phyloP scores from a whole-genome alignment of 768 basidiomycete genomes.

The Trametes cingulata region DNA sequence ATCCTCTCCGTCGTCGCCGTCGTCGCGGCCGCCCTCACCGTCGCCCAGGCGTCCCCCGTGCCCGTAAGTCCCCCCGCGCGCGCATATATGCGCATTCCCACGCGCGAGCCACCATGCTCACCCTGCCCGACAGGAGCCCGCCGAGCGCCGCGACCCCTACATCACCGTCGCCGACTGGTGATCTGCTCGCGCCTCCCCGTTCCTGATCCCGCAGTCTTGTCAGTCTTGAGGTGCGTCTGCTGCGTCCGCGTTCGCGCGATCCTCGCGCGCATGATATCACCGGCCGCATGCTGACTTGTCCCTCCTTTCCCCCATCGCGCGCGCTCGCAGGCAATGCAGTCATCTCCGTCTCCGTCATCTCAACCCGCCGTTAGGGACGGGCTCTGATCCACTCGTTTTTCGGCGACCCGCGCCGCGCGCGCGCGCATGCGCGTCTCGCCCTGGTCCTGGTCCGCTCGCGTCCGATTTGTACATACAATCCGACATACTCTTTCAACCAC shows the following conservation, averaged over 20 bases:
- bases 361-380: no score
- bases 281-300: no score
- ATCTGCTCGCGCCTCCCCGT: not conserved
- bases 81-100: not conserved
- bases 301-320: no score
- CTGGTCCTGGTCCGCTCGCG: no score
- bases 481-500: no score
- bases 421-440: no score
- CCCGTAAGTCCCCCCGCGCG: conserved; percentile 7
- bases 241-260: not conserved
- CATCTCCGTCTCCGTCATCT: no score
- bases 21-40: conserved; percentile 18
- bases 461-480: no score
- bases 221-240: not conserved
- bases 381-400: no score
- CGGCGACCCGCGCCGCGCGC: no score
- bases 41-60: conserved; percentile 15
- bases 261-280: no score
- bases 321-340: no score
- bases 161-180: conserved; percentile 23
- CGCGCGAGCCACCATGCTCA: not conserved
- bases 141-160: conserved; percentile 18
- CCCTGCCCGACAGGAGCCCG: not conserved
- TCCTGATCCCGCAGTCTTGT: not conserved
- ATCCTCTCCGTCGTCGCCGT: conserved; percentile 21